Evolutionary conservation across 495 filamentous ascomycete genomes (phyloP).

Genomic region (Parachaetomium inaequale): DNA sequence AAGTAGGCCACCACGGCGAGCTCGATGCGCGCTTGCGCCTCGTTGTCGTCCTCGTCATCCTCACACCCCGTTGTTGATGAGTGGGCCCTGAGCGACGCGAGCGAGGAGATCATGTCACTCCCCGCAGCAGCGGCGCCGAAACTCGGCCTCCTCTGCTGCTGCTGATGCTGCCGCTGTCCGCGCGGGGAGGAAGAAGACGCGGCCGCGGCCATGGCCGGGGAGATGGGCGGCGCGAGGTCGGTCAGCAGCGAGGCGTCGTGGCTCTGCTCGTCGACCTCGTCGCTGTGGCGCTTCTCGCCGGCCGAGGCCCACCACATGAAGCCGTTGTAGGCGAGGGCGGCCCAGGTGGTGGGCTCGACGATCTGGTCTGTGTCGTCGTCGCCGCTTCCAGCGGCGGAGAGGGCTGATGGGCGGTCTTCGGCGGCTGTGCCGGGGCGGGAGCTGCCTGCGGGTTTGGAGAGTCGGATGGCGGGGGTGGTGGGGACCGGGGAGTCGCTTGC

Average conservation of each 20-base stretch:
- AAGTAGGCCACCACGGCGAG: conserved; percentile 88
- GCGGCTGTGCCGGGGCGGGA: conserved; percentile 29
- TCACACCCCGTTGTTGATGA: conserved; percentile 25
- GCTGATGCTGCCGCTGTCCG: conserved; percentile 11
- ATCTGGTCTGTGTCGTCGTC: conserved; percentile 53
- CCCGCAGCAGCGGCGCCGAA: conserved; percentile 22
- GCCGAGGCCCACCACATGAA: conserved; percentile 99
- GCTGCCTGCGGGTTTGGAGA: conserved; percentile 20
- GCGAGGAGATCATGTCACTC: conserved; percentile 32
- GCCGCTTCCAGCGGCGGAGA: conserved; percentile 13
- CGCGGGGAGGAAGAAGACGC: background rate
- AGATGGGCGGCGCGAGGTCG: conserved; percentile 38
- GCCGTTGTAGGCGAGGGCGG: conserved; percentile 79
- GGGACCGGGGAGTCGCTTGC: conserved; percentile 22
- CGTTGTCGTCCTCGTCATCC: conserved; percentile 24
- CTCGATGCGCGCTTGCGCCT: conserved; percentile 48
- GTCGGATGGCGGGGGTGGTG: conserved; percentile 24
- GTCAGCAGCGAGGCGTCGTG: conserved; percentile 47
- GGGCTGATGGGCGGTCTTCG: conserved; percentile 1
- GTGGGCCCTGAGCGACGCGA: conserved; percentile 32
- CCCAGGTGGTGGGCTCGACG: conserved; percentile 81
- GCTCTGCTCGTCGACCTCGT: conserved; percentile 47
- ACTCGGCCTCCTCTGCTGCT: conserved; percentile 27
- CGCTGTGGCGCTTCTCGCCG: conserved; percentile 68
- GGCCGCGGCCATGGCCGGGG: conserved; percentile 10